Evolutionary conservation across 352 stramenopile genomes (phyloP), one percentile per base, ranked within the genome.

Genomic region (Globisporangium alternatum): DNA sequence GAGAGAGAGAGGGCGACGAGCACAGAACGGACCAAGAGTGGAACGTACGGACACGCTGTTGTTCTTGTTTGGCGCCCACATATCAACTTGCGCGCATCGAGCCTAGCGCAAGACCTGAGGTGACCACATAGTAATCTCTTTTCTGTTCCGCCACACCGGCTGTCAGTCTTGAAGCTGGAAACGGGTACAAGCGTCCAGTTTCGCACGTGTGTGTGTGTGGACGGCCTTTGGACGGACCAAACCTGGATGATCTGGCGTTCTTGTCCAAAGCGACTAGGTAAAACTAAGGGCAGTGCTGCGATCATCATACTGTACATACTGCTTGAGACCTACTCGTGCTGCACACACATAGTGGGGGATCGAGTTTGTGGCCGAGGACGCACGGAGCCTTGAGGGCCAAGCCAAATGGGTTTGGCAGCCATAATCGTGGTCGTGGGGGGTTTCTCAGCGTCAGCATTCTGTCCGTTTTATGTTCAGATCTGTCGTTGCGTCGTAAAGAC

Each of bases 1-100:
- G 15, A 56, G 51, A 56, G 51, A 56, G 49, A 56, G 51, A 56
- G 49, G 49, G 49, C 41, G 41, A 47, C 41, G 28, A 56, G 22
- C 10, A 33, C 22, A 53, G 30, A 53, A n/a, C 17, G 49, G 25
- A 9, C 2, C 49, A 41, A 56, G 49, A 39, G 49, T 56, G 51
- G 51, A 43, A 56, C 30, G 51, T 1, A 28, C 25, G 25, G 25
- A 28, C 25, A 28, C 25, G 13, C 5, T 44, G 12, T 48, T 22
- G 15, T 48, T 48, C 15, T 48, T 48, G 43, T 48, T 48, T 17
- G 43, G 15, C 39, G 39, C 13, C 39, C 15, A 48, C 43, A 21
- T 17, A 48, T 5, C 43, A 9, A 48, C 43, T 48, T 22, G 43
- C 19, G 17, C 6, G 17, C 5, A 9, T 5, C 17, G 12, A 41